Conservation (phyloP, 2,329 filamentous ascomycete species). For the Colletotrichum tamarilloi region DNA sequence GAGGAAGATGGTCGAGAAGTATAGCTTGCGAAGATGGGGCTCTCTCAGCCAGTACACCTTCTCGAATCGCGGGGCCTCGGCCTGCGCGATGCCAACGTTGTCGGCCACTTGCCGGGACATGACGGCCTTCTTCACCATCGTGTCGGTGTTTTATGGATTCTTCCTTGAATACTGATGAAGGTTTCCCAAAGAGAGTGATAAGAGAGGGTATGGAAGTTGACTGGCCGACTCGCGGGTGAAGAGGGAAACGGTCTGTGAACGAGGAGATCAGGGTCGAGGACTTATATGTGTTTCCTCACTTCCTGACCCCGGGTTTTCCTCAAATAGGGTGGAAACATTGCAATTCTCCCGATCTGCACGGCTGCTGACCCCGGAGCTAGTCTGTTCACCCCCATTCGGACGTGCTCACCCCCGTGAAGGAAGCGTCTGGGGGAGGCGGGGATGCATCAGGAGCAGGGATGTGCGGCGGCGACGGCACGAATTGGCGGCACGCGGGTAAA, state of each 20-base stretch:
- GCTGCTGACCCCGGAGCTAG: constrained; percentile 27
- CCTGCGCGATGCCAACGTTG: constrained; percentile 52
- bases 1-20: constrained; percentile 63
- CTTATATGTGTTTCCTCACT: constrained; percentile 24
- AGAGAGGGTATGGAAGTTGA: constrained; percentile 23
- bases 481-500: constrained; percentile 38
- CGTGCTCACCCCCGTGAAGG: constrained; percentile 19
- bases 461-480: constrained; percentile 26
- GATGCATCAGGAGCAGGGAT: constrained; percentile 36
- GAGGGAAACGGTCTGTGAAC: neutral
- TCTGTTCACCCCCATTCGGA: constrained; percentile 27
- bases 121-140: constrained; percentile 32
- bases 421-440: constrained; percentile 23
- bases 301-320: neutral
- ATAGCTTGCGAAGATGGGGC: constrained; percentile 66
- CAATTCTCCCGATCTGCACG: constrained; percentile 19
- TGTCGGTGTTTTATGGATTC: constrained; percentile 6
- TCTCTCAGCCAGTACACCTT: constrained; percentile 67
- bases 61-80: constrained; percentile 62
- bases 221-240: constrained; percentile 32
- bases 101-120: constrained; percentile 38
- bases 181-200: neutral
- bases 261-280: neutral
- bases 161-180: constrained; percentile 13
- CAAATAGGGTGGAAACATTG: neutral